A percentile compares a stretch with the other conserved stretches of the same genome.
phyloP scores from a whole-genome alignment of 2,329 filamentous ascomycete species.

The Hysterium pulicare region DNA sequence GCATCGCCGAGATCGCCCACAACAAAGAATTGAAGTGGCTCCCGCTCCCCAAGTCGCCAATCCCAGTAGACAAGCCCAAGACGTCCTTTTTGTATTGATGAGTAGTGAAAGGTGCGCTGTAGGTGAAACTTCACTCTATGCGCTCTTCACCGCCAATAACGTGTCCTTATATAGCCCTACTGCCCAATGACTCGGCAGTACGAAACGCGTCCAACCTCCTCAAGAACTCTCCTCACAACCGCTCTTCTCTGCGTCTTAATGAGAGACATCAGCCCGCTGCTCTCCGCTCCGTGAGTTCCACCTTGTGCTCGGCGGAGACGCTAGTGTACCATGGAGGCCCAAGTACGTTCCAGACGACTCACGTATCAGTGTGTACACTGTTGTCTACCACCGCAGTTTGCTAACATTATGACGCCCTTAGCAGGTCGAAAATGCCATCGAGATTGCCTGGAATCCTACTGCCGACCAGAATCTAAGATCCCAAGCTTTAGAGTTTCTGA shows the following conservation, averaged over 20 bases:
- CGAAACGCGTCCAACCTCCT: slow-evolving; percentile 10
- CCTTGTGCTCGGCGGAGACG: slow-evolving; percentile 19
- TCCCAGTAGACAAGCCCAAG: no score
- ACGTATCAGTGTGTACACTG: slow-evolving; percentile 1
- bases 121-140: slow-evolving; percentile 16
- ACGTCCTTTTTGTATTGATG: no score
- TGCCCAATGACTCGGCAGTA: slow-evolving; percentile 36
- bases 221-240: slow-evolving; percentile 10
- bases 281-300: slow-evolving; percentile 12
- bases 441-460: slow-evolving; percentile 82
- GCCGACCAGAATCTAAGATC: slow-evolving; percentile 70
- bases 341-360: slow-evolving; percentile 22
- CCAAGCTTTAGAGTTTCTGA: slow-evolving; percentile 78
- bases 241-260: slow-evolving; percentile 15
- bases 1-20: slow-evolving; percentile 7
- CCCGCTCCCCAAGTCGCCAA: no score
- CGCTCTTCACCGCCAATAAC: slow-evolving; percentile 36
- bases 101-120: not conserved
- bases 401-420: slow-evolving; percentile 5
- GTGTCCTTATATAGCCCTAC: slow-evolving; percentile 31
- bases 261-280: slow-evolving; percentile 11
- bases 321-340: slow-evolving; percentile 36
- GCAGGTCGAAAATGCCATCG: slow-evolving; percentile 90
- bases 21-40: slow-evolving; percentile 10
- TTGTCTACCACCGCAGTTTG: not conserved